Conservation (phyloP, 371 early-diverging fungal genomes). For the Pancytospora philotis region DNA sequence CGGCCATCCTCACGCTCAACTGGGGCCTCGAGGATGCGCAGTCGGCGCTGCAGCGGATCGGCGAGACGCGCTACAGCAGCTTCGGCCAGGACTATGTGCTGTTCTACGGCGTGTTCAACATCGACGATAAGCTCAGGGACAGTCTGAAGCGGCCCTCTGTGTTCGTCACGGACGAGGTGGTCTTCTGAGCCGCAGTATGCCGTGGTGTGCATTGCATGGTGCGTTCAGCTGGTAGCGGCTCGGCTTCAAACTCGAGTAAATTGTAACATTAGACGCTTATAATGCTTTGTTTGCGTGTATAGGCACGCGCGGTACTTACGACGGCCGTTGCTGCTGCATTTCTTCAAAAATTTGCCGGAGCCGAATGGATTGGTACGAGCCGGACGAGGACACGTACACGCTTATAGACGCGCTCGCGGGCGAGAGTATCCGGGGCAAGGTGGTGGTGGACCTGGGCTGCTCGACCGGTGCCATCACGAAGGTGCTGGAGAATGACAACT, state of each 20-base stretch:
- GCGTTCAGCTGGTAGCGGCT: too few relatives aligned
- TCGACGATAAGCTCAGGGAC: not conserved
- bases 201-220: too few relatives aligned
- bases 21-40: not conserved
- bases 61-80: constrained; percentile 7
- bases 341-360: too few relatives aligned
- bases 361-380: constrained; percentile 48
- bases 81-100: constrained; percentile 1
- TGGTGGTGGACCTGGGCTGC: constrained; percentile 45
- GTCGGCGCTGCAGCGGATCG: constrained; percentile 2
- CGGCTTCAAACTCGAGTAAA: too few relatives aligned
- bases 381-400: constrained; percentile 51
- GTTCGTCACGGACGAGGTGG: too few relatives aligned
- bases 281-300: too few relatives aligned
- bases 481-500: constrained; percentile 18
- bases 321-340: too few relatives aligned
- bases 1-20: constrained; percentile 2
- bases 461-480: constrained; percentile 36
- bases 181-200: too few relatives aligned
- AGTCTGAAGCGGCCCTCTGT: not conserved
- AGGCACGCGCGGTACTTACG: too few relatives aligned
- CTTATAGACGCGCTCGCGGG: constrained; percentile 35
- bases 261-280: too few relatives aligned
- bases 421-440: constrained; percentile 14
- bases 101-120: constrained; percentile 9